Evolutionary conservation across 768 basidiomycete genomes (phyloP), one percentile per base, ranked within the genome.

Genomic region (Suillus hirtellus): DNA sequence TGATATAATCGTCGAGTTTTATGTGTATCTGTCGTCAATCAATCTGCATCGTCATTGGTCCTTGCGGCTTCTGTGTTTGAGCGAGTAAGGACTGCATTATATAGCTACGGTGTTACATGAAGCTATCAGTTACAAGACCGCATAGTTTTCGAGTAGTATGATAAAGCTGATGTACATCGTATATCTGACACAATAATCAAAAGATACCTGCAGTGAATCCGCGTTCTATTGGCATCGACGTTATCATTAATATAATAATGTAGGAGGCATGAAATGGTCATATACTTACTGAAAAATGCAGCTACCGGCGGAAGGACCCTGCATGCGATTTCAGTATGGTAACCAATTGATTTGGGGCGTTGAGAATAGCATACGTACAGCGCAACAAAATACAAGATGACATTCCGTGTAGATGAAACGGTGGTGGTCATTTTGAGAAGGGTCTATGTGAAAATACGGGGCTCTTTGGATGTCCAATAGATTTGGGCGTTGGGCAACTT

Each of bases 351-450:
- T 24, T 24, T 24, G 24, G 38, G 14, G 15, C 44, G 21, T 21
- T n/a, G 38, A 38, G 7, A 27, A 61, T 3, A 21, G 17, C 34
- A 2, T 17, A 50, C 49, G 46, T 61, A 76, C 76, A 76, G 67
- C 11, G 75, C 76, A 12, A 75, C 56, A 44, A 80, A 72, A 66
- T 80, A 81, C 12, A 80, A 75, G 50, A 77, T 64, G 10, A 81
- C 72, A 66, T 80, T 72, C 7, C 64, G 55, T 27, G 61, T 74
- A 8, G 79, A 68, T 21, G 72, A 75, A 24, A 70, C 71, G 19
- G 65, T 66, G 5, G 56, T 43, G 27, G 73, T 44, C 72, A 74
- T 74, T 64, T 17, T 60, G 31, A 63, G 17, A 9, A 31, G 24
- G 9, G 46, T 17, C 9, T 9, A 9, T 27, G 6, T 47, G 21